Evolutionary conservation across 2,329 filamentous ascomycete species (phyloP).

Genomic region (Alternaria ventricosa): DNA sequence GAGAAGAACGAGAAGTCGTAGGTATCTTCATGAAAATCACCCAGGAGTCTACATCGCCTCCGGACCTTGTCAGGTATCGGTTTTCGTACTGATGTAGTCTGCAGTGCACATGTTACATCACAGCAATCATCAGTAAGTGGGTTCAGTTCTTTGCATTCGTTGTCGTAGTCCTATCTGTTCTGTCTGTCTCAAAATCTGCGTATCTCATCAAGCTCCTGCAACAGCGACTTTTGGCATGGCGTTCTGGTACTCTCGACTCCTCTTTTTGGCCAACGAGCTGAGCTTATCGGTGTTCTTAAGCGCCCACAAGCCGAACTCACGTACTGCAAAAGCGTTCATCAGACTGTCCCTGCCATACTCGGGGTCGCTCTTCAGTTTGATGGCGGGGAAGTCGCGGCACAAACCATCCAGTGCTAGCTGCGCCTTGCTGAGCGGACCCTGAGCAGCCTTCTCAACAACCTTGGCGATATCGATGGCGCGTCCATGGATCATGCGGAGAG

Average conservation of each 20-base stretch:
- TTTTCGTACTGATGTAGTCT: not conserved
- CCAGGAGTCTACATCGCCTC: not conserved
- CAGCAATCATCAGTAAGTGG: not conserved
- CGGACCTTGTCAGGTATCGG: not conserved
- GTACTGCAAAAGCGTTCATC: slow-evolving; percentile 58
- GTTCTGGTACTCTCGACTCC: slow-evolving; percentile 33
- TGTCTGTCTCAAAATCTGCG: not conserved
- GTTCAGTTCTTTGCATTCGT: not conserved
- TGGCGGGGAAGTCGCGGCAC: slow-evolving; percentile 25
- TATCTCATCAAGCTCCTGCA: not conserved
- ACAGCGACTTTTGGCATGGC: not conserved
- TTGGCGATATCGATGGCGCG: slow-evolving; percentile 42
- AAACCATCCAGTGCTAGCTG: slow-evolving; percentile 42
- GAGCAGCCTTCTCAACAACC: slow-evolving; percentile 42
- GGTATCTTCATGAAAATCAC: not conserved
- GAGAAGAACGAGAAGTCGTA: slow-evolving; percentile 17
- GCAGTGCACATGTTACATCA: not conserved
- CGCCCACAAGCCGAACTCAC: slow-evolving; percentile 58
- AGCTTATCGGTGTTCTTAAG: slow-evolving; percentile 50
- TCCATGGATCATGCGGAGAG: slow-evolving; percentile 44
- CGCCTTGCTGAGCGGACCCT: slow-evolving; percentile 37
- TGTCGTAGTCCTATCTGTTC: not conserved
- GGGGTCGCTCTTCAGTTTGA: slow-evolving; percentile 20
- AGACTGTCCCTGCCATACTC: slow-evolving; percentile 55
- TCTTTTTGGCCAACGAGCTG: slow-evolving; percentile 44